Base-by-base conservation (phyloP, 2,329 filamentous ascomycete genomes). In the Scedosporium minutisporum region DNA sequence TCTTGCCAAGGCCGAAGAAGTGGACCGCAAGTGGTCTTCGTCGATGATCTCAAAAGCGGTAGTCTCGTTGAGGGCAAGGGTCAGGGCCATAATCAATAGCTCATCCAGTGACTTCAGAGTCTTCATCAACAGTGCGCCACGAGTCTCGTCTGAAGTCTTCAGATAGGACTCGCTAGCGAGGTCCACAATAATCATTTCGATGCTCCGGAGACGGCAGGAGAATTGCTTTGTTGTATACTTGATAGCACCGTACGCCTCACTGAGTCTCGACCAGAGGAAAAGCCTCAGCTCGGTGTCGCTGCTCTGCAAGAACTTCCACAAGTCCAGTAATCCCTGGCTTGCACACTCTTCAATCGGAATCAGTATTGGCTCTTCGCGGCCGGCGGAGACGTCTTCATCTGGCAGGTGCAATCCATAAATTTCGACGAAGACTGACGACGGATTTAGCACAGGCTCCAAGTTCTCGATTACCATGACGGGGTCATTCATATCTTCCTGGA, bases 221-320 rank as follows among this genome's bases (percentile, higher is more conserved):
- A 97, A 86, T 14, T 95, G 87, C 72, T 96, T 97, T 0, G 93
- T 92, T 0, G 85, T 78, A 69, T 97, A 96, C 6, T 89, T 84
- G 65, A 99, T 96, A 6, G 83, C 84, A 61, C 87, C 82, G 69
- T 99, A 99, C 0, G 95, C 93, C 66, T 95, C 89, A 44, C 91
- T 87, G n/a, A 99, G 82, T 60, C 91, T 87, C 65, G 89, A 88
- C 95, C 95, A 99, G 1, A 99, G 79, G 66, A 95, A 92, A 1
- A 97, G 77, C 42, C 91, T 87, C 60, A 97, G 77, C 61, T 93
- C 91, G 1, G 92, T 89, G 69, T 88, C 91, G 53, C 91, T 93
- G 58, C 84, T 87, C 61, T 89, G 82, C 3, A 99, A 79, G 66
- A 97, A 97, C 63, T 90, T 90, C 75, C 89, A 88, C 71, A 99